Evolutionary conservation across 257 asterid genomes (phyloP).

Genomic region (Ehretia macrophylla): DNA sequence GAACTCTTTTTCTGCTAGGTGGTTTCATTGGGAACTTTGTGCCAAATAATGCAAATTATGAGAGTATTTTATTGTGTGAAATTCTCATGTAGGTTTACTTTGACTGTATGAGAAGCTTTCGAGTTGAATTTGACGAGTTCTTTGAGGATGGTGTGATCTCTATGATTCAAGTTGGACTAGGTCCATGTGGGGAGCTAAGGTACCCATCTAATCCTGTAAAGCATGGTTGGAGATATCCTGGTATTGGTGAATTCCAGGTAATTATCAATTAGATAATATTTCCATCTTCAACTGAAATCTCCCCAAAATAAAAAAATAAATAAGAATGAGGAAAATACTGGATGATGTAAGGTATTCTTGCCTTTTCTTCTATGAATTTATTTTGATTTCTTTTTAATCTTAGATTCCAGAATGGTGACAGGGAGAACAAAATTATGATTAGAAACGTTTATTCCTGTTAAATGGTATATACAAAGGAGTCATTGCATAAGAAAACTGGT

Average conservation of each 20-base stretch:
- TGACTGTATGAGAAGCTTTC: conserved; percentile 91
- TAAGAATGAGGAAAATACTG: no score
- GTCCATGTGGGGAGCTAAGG: conserved; percentile 89
- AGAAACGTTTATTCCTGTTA: no score
- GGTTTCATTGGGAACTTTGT: background rate
- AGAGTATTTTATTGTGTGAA: conserved; percentile 15
- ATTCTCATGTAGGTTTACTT: conserved; percentile 70
- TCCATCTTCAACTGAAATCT: background rate
- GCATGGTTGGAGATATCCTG: conserved; percentile 92
- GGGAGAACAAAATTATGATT: no score
- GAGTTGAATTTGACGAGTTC: conserved; percentile 73
- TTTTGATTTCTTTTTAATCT: no score
- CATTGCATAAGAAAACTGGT: no score
- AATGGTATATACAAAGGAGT: no score
- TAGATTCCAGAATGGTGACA: no score
- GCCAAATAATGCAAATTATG: background rate
- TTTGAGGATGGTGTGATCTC: conserved; percentile 69
- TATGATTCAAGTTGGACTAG: conserved; percentile 76
- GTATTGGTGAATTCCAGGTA: conserved; percentile 95
- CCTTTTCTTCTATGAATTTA: no score
- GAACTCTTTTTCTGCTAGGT: no score
- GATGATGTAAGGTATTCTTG: no score
- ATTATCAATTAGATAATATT: conserved; percentile 4
- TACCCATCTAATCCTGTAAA: conserved; percentile 82
- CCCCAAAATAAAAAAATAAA: no score